Conservation (phyloP, 805 yeast genomes). For the Nakazawaea ishiwadae region DNA sequence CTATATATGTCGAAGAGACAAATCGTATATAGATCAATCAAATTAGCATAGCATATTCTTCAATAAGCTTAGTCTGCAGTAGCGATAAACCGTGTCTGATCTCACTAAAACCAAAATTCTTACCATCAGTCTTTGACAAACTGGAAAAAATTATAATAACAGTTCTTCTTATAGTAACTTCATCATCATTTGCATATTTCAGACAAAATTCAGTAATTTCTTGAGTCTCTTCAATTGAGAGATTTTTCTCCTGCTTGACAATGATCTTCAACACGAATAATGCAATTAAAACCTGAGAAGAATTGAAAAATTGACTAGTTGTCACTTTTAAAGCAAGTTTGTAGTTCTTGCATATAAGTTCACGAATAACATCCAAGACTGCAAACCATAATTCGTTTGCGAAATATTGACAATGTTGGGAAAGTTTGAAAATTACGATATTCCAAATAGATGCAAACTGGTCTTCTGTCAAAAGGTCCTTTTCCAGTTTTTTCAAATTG, state of each 20-base stretch:
- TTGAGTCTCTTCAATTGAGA: background rate
- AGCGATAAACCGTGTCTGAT: background rate
- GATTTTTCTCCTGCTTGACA: background rate
- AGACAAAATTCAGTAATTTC: background rate
- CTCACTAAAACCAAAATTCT: conserved; percentile 1
- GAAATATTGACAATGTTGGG: background rate
- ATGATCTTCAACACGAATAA: background rate
- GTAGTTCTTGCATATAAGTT: background rate
- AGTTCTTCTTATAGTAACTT: conserved; percentile 1
- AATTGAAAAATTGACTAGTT: background rate
- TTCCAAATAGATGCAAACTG: conserved; percentile 3
- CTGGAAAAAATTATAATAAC: background rate
- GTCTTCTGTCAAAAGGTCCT: background rate
- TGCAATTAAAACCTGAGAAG: conserved; percentile 1
- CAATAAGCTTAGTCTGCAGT: conserved; percentile 5
- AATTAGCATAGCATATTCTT: conserved; percentile 1
- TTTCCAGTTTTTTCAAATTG: background rate
- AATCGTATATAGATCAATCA: too few species aligned
- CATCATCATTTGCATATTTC: background rate
- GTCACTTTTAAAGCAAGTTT: background rate
- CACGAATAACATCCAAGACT: conserved; percentile 2
- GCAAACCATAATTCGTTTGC: conserved; percentile 12
- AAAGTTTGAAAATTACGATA: conserved; percentile 3
- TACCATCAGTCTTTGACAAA: background rate
- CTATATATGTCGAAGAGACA: conserved; percentile 42